Conservation (phyloP, 306 rosid species). For the Dryas octopetala region DNA sequence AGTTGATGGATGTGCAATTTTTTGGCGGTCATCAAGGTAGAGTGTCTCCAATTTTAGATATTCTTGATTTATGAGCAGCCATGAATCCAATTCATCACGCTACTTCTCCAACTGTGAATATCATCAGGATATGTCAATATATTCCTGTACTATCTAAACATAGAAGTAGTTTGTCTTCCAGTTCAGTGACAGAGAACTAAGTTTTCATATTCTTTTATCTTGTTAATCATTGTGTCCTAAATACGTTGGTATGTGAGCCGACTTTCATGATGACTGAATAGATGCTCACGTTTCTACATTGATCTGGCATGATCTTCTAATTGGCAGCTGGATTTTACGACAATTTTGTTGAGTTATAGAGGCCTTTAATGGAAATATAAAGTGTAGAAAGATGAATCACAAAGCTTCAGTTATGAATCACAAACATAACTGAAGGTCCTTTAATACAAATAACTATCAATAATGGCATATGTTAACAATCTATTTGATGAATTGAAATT, state of each 20-base stretch:
- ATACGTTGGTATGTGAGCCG: not conserved
- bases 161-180: not conserved
- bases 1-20: slow-evolving; percentile 89
- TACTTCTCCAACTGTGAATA: not conserved
- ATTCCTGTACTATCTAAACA: not conserved
- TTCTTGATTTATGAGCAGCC: not conserved
- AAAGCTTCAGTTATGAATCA: not conserved
- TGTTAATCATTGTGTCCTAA: not conserved
- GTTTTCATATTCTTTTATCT: not conserved
- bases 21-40: slow-evolving; percentile 92
- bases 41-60: slow-evolving; percentile 2
- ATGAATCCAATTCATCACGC: not conserved
- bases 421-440: not conserved
- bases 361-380: no score
- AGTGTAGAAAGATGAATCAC: not conserved
- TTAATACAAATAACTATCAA: not conserved
- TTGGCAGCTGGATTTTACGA: not conserved
- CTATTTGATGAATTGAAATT: not conserved
- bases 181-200: not conserved
- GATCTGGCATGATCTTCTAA: not conserved
- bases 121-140: not conserved
- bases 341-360: not conserved
- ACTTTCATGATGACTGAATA: not conserved
- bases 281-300: not conserved
- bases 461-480: slow-evolving; percentile 5